Conservation (phyloP, 1,139 yeast genomes). For the Yamadazyma siamensis region DNA sequence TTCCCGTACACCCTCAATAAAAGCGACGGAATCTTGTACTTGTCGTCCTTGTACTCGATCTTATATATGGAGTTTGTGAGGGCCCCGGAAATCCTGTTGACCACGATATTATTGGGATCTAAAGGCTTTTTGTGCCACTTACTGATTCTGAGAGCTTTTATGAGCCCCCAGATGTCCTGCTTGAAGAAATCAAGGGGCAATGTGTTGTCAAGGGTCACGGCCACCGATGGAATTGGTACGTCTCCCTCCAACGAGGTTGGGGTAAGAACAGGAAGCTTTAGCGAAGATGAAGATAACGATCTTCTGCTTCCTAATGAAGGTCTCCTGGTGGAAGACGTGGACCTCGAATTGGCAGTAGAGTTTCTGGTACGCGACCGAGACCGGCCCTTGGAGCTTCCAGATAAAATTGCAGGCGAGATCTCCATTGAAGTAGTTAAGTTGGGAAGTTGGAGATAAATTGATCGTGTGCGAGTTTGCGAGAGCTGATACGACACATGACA, state of each 20-base stretch:
- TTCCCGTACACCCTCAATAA: conserved; percentile 88
- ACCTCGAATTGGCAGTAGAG: conserved; percentile 32
- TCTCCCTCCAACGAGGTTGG: conserved; percentile 27
- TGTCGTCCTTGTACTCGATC: conserved; percentile 42
- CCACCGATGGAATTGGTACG: conserved; percentile 32
- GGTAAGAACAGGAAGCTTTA: conserved; percentile 19
- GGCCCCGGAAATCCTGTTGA: conserved; percentile 79
- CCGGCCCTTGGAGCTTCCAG: conserved; percentile 25
- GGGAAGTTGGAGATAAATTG: background rate
- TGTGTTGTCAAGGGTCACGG: conserved; percentile 57
- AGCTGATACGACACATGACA: background rate
- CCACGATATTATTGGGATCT: conserved; percentile 43
- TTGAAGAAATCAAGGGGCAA: conserved; percentile 82
- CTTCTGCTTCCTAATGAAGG: conserved; percentile 29
- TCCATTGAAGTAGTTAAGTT: conserved; percentile 19
- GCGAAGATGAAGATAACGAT: conserved; percentile 30
- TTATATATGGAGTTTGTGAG: conserved; percentile 86
- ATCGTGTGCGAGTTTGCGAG: conserved; percentile 1
- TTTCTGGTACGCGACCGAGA: conserved; percentile 38
- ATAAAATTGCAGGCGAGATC: conserved; percentile 21
- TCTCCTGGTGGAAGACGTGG: conserved; percentile 35
- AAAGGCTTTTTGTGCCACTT: conserved; percentile 66
- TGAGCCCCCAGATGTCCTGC: conserved; percentile 68
- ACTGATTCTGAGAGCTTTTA: conserved; percentile 63
- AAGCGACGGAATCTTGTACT: conserved; percentile 39